Evolutionary conservation across 108 stramenopile species (phyloP).

Genomic region (Conticribra weissflogii): DNA sequence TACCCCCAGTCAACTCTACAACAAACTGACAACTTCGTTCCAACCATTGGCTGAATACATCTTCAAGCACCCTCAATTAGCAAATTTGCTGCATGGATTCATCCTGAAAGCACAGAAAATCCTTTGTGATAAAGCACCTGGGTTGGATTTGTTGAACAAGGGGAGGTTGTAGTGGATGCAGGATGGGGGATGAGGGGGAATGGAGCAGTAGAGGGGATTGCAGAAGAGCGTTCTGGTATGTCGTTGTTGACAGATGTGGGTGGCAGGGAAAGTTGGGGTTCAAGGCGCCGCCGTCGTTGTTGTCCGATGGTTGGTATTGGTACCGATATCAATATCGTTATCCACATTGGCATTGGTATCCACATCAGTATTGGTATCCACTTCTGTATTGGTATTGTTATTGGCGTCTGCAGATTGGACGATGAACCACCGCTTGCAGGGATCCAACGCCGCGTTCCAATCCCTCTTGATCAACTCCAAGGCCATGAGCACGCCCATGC

Average conservation of each 20-base stretch:
- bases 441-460: conserved; percentile 35
- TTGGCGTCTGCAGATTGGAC: too few relatives aligned
- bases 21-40: too few relatives aligned
- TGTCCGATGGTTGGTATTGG: too few relatives aligned
- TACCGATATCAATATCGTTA: too few relatives aligned
- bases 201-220: conserved; percentile 46
- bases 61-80: too few relatives aligned
- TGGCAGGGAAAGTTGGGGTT: conserved; percentile 9
- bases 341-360: background rate
- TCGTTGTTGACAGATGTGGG: conserved; percentile 20
- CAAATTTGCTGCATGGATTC: too few relatives aligned
- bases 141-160: conserved; percentile 45
- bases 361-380: too few relatives aligned
- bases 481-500: conserved; percentile 41
- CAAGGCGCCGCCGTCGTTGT: too few relatives aligned
- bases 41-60: too few relatives aligned
- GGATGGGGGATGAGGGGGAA: conserved; percentile 45
- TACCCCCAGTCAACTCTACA: too few relatives aligned
- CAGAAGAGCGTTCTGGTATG: conserved; percentile 41
- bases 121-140: conserved; percentile 18
- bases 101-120: too few relatives aligned
- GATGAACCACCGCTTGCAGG: conserved; percentile 44
- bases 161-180: conserved; percentile 57
- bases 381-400: too few relatives aligned
- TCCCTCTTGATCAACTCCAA: conserved; percentile 53